A percentile compares a stretch with the other conserved stretches of the same genome.
Conservation (phyloP, 345 rosid genomes). For the Cardamine occulta region DNA sequence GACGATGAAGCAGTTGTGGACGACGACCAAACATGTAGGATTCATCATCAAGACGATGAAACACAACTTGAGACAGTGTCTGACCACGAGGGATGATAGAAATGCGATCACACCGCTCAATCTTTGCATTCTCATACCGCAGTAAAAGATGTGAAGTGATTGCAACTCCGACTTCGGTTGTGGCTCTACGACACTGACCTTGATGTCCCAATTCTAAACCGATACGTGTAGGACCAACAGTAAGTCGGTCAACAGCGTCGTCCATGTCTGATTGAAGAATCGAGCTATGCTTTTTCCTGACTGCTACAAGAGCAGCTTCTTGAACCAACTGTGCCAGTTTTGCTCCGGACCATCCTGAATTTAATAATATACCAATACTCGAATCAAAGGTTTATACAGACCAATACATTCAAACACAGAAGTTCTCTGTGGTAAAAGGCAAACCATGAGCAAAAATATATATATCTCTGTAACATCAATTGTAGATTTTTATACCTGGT, state of each 20-base stretch:
- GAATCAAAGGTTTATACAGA: conserved; percentile 26
- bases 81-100: conserved; percentile 93
- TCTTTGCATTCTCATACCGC: conserved; percentile 72
- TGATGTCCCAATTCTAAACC: conserved; percentile 79
- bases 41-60: conserved; percentile 87
- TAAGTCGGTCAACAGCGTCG: conserved; percentile 90
- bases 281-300: conserved; percentile 73
- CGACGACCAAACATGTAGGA: conserved; percentile 87
- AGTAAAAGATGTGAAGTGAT: conserved; percentile 82
- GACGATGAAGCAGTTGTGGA: conserved; percentile 89
- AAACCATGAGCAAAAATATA: not conserved
- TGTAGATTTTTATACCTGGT: conserved; percentile 60
- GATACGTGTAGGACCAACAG: conserved; percentile 87
- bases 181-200: conserved; percentile 93
- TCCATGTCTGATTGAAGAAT: conserved; percentile 85
- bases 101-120: conserved; percentile 84
- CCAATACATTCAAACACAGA: conserved; percentile 12
- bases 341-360: conserved; percentile 93
- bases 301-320: conserved; percentile 97
- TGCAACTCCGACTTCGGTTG: conserved; percentile 92
- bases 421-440: not conserved
- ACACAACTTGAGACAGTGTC: conserved; percentile 83
- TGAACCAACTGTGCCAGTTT: conserved; percentile 86
- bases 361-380: conserved; percentile 24
- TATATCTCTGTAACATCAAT: not conserved